Base-by-base conservation (phyloP, 2,329 filamentous ascomycete genomes). In the Monosporascus sp. region DNA sequence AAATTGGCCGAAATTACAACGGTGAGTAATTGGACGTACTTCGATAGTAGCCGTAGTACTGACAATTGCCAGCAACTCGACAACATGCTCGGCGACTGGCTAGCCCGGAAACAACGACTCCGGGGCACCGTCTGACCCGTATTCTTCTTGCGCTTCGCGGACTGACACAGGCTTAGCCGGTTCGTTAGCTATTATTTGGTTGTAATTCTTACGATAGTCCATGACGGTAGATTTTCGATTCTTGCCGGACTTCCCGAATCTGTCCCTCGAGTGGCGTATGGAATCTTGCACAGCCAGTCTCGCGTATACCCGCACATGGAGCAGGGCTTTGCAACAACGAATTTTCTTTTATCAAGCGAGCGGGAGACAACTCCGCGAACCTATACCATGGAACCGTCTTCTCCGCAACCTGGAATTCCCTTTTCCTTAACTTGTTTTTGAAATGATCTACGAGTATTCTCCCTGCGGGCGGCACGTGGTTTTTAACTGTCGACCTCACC, bases 1-100 rank as follows among this genome's bases (percentile, higher is more conserved):
- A 88, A 88, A 65, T 72, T 97, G 65, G 87, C 87, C 50, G 90
- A 94, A 67, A 92, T 99, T 71, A 93, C 90, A 54, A 88, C 80
- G 54, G 84, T 87, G 70, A 76, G 83, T 74, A 27, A 15, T 17
- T 48, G 25, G 4, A 37, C 6, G 9, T 24, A 49, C 7, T 45
- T 49, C 15, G 35, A 39, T 46, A 49, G 46, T 20, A 54, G 22
- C 44, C 56, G 52, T 58, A 60, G 55, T 68, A 62, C 55, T 49
- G 24, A 51, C 20, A 37, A 54, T 18, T 27, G 55, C 37, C 59
- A 87, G 73, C 87, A 93, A 78, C 80, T 97, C 60, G 93, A 99
- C 72, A 84, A 88, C 20, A 85, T 96, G 82, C 80, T 96, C 45
- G 87, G 87, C 60, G 85, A 89, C 64, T 92, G 90, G 86, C 77